Base-by-base conservation (phyloP, 1,139 yeast species). In the Meyerozyma guilliermondii region DNA sequence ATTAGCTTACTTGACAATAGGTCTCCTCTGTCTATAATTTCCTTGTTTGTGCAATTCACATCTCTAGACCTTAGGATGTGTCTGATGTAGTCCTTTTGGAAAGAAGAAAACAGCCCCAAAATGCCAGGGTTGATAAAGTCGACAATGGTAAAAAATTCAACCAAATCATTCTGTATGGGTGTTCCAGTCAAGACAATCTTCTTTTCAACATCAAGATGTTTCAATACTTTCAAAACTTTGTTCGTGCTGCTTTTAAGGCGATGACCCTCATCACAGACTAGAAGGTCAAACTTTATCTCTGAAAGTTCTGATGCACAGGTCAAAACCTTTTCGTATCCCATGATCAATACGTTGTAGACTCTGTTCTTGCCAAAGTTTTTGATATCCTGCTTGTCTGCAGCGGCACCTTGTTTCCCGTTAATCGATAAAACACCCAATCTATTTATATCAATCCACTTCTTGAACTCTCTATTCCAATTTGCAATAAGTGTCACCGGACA, bases 211-310 rank as follows among this genome's bases (percentile, higher is more conserved):
- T 79, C 69, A 22, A 91, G 63, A 2, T 69, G 62, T 36, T 76
- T 76, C 41, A 91, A 67, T 0, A 81, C 78, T 47, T 79, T 80
- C 42, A 88, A 68, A 0, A 86, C 80, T 58, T 88, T 88, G 47
- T 86, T 87, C 11, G 79, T 61, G 23, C 76, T 71, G 51, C 76
- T 85, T 54, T 91, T 91, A 49, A 91, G 68, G 41, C 95, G 71
- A 59, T 91, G 98, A 3, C 97, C 98, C 59, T 94, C 99, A 60
- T 94, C 99, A 60, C 98, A 92, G 0, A 94, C 78, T 33, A 94
- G 65, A 18, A 92, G 54, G 56, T 89, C 98, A 51, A 87, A 78
- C 2, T 67, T 62, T 2, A 74, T 69, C 1, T 68, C 59, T 1
- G 64, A 52, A 22, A 91, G 55, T 43, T 81, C 87, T 5, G 74